phyloP scores from a whole-genome alignment of 2,329 filamentous ascomycete species.

The Exophiala mesophila region DNA sequence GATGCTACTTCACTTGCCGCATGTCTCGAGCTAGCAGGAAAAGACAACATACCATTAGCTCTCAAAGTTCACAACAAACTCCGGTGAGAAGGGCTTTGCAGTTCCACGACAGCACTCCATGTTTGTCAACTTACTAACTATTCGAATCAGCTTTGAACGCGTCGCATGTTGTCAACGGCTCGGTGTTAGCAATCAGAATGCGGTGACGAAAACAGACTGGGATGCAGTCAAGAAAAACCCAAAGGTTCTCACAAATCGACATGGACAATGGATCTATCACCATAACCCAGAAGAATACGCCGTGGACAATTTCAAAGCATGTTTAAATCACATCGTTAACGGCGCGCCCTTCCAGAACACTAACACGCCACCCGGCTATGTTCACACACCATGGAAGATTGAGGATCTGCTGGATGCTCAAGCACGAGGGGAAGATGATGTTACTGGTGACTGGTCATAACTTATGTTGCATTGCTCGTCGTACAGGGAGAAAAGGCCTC shows the following conservation, averaged over 20 bases:
- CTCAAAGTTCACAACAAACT: background rate
- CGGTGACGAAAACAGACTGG: background rate
- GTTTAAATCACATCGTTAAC: background rate
- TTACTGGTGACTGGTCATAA: background rate
- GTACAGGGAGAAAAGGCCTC: no score
- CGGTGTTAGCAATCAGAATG: background rate
- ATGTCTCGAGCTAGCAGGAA: conserved; percentile 32
- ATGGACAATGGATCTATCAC: background rate
- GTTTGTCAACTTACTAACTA: no score
- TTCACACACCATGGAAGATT: background rate
- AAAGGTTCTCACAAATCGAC: background rate
- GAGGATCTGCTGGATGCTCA: background rate
- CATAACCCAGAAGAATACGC: background rate
- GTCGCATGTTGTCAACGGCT: background rate
- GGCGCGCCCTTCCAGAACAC: background rate
- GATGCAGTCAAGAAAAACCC: background rate
- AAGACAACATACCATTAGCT: conserved; percentile 47
- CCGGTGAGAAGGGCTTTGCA: background rate
- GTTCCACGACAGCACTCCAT: no score
- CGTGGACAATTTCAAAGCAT: background rate
- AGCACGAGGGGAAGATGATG: background rate
- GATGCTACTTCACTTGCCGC: conserved; percentile 45
- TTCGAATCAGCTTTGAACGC: background rate
- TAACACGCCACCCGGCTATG: background rate
- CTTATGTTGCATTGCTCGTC: no score